These are phyloP conservation scores for Magnaporthiopsis incrustans DNA, from an alignment of 2,329 filamentous ascomycete species.

Conservation along the genomic window DNA sequence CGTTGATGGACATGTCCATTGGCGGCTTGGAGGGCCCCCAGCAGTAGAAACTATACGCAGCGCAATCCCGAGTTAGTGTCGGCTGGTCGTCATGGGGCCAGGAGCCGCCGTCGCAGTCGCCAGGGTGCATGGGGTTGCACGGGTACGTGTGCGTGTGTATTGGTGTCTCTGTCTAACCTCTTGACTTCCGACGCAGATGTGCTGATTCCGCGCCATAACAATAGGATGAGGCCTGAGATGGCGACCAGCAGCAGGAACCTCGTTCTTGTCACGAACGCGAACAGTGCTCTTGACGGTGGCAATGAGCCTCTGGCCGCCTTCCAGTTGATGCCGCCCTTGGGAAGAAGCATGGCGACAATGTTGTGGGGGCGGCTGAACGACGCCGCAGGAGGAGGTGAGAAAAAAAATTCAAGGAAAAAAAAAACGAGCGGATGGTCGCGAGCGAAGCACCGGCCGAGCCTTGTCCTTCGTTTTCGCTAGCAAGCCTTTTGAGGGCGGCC, in stretches of 20 bases:
- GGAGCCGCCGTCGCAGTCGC: conserved; percentile 6
- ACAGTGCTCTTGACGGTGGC: conserved; percentile 66
- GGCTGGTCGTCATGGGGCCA: not conserved
- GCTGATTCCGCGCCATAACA: conserved; percentile 83
- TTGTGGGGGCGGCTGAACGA: conserved; percentile 29
- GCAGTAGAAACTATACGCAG: conserved; percentile 75
- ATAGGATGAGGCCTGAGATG: conserved; percentile 60
- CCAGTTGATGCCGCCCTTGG: conserved; percentile 86
- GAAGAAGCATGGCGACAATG: conserved; percentile 66
- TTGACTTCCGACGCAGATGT: conserved; percentile 81
- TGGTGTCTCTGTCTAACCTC: conserved; percentile 53
- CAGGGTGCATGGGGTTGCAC: not conserved
- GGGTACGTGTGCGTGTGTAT: not conserved
- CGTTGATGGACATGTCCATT: conserved; percentile 89
- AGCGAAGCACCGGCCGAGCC: not conserved
- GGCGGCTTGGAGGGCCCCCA: conserved; percentile 94
- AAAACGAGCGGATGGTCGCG: conserved; percentile 7
- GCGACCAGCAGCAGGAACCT: conserved; percentile 69
- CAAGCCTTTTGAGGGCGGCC: not conserved
- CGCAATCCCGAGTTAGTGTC: conserved; percentile 9
- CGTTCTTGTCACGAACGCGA: conserved; percentile 65
- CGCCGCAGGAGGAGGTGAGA: conserved; percentile 28
- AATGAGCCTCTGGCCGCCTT: conserved; percentile 77
- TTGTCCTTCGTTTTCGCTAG: conserved; percentile 4
- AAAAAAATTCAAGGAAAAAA: conserved; percentile 9